Base-by-base conservation (phyloP, 371 early-diverging fungal genomes). In the Parasitella parasitica region DNA sequence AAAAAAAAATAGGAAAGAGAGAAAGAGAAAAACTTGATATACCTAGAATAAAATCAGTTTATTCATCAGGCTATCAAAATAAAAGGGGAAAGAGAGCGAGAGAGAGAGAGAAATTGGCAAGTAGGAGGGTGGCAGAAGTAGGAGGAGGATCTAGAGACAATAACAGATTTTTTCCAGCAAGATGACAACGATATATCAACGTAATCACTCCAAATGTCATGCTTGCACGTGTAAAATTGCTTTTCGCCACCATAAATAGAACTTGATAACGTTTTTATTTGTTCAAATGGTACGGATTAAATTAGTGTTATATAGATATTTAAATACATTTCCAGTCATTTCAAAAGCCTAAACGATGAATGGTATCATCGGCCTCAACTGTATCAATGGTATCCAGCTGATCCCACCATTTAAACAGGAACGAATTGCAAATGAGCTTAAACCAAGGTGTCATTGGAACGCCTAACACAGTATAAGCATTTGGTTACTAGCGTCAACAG, bases 351-450 rank as follows among this genome's bases (percentile, higher is more conserved):
- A 91, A 72, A 27, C 89, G 86, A 68, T 92, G 94, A 66, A 97
- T 93, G 48, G 86, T 90, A 30, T 85, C 65, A 15, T 79, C 81
- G 66, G 95, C 92, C 61, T 85, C 81, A 36, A 85, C 70, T 4
- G 48, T 58, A 7, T 87, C 84, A 58, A 95, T 80, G 46, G 84
- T 77, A 68, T 90, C 94, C 57, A 97, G 74, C 48, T 88, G 79
- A 64, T 83, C 83, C 98, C 98, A 98, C 98, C 98, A 98, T 61
- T 88, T 86, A 78, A 92, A 96, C 69, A 98, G 73, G 72, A 95
- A 95, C 63, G 86, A 86, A 18, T 93, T 86, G 64, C 90, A 93
- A 65, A 98, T 97, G 50, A 97, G 77, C 64, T 86, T 86, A 74
- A 98, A 98, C 98, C 98, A 98, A 49, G 98, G 98, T 11, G 98